phyloP scores from a whole-genome alignment of 306 rosid species.

The Parietaria judaica region DNA sequence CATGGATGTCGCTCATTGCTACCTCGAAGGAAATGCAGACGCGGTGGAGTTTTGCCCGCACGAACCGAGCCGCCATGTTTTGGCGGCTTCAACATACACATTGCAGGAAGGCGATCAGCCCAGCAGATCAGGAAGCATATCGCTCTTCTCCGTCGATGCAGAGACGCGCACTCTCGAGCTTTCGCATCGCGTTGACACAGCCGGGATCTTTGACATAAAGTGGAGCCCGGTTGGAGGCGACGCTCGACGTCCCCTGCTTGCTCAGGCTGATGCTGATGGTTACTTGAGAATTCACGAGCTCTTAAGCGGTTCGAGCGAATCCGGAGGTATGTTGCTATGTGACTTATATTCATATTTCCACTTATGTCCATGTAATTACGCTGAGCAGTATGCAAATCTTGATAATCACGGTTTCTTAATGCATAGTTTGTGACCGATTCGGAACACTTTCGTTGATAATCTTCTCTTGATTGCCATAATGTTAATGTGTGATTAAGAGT shows the following conservation, averaged over 20 bases:
- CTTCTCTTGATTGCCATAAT: too few species aligned
- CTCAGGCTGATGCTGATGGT: conserved; percentile 81
- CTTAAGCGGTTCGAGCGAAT: conserved; percentile 26
- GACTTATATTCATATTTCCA: too few species aligned
- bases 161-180: conserved; percentile 32
- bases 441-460: too few species aligned
- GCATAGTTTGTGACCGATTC: conserved; percentile 24
- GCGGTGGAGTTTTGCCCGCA: conserved; percentile 85
- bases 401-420: conserved; percentile 14
- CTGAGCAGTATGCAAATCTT: too few species aligned
- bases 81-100: conserved; percentile 79
- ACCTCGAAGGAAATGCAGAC: conserved; percentile 79
- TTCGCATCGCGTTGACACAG: conserved; percentile 39
- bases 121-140: conserved; percentile 64
- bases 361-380: too few species aligned
- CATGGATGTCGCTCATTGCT: conserved; percentile 75
- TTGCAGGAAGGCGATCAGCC: conserved; percentile 65
- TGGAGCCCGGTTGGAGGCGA: conserved; percentile 56
- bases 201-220: conserved; percentile 76
- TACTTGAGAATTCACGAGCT: conserved; percentile 59
- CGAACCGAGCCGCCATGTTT: conserved; percentile 35
- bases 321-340: conserved; percentile 36
- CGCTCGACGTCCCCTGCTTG: conserved; percentile 38
- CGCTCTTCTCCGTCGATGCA: conserved; percentile 44
- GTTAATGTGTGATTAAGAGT: not conserved